Conservation (phyloP, 2,329 filamentous ascomycete species). For the Periconia sp. region DNA sequence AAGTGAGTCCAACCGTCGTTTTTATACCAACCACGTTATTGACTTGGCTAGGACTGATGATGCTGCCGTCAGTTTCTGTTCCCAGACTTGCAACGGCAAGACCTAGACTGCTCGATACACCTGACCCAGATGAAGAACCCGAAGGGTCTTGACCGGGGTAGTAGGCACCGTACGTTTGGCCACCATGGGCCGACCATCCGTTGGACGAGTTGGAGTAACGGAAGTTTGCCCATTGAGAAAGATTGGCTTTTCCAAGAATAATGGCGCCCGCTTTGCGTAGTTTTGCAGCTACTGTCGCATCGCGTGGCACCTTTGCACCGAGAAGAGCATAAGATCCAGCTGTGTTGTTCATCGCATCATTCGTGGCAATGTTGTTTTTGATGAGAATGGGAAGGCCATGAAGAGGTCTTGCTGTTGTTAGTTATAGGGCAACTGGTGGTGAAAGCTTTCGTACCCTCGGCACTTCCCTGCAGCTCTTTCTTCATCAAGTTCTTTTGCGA, state of each 20-base stretch:
- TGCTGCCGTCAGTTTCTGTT: slow-evolving; percentile 65
- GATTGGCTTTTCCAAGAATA: slow-evolving; percentile 66
- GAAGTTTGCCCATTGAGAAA: slow-evolving; percentile 67
- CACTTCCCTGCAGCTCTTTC: slow-evolving; percentile 51
- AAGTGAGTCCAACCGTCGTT: slow-evolving; percentile 65
- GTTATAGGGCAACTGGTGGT: background rate
- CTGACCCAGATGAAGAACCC: slow-evolving; percentile 65
- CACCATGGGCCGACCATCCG: slow-evolving; percentile 67
- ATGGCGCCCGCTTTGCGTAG: slow-evolving; percentile 63
- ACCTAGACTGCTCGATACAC: slow-evolving; percentile 60
- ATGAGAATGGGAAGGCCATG: slow-evolving; percentile 67
- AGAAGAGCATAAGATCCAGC: slow-evolving; percentile 65
- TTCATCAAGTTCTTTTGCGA: slow-evolving; percentile 52
- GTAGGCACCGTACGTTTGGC: slow-evolving; percentile 64
- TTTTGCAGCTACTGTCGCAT: slow-evolving; percentile 62
- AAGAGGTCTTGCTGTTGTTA: slow-evolving; percentile 47
- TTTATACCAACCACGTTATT: slow-evolving; percentile 67
- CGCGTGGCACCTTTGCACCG: slow-evolving; percentile 58
- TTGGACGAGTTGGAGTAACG: slow-evolving; percentile 59
- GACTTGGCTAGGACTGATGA: slow-evolving; percentile 57
- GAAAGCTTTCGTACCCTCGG: slow-evolving; percentile 43
- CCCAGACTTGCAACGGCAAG: slow-evolving; percentile 62
- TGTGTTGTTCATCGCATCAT: slow-evolving; percentile 64
- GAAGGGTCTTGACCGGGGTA: slow-evolving; percentile 62
- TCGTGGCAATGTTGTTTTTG: slow-evolving; percentile 68